These are phyloP conservation scores for Penicillium roqueforti DNA, from an alignment of 495 filamentous ascomycete species.

Conservation along the genomic window DNA sequence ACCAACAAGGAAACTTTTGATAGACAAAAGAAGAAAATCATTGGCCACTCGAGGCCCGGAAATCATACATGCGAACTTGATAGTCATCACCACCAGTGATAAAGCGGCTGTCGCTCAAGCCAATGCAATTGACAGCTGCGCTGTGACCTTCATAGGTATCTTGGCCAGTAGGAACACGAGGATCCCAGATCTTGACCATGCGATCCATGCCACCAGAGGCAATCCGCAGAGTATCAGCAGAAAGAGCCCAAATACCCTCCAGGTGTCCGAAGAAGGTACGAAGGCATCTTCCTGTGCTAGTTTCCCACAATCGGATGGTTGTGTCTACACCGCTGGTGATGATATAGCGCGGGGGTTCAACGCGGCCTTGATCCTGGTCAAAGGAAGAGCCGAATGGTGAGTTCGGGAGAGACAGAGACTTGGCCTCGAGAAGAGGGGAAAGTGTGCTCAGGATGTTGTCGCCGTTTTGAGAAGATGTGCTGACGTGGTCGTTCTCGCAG, in stretches of 20 bases:
- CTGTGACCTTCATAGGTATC: slow-evolving; percentile 85
- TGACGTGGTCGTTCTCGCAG: slow-evolving; percentile 51
- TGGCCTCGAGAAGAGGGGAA: slow-evolving; percentile 26
- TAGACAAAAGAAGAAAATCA: slow-evolving; percentile 3
- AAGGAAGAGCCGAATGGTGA: slow-evolving; percentile 56
- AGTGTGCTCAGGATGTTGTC: slow-evolving; percentile 22
- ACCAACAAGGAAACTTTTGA: not conserved
- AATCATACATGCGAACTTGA: slow-evolving; percentile 82
- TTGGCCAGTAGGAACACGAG: slow-evolving; percentile 83
- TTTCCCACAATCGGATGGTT: slow-evolving; percentile 92
- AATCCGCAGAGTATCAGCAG: slow-evolving; percentile 83
- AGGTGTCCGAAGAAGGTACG: slow-evolving; percentile 95
- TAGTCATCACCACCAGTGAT: slow-evolving; percentile 90
- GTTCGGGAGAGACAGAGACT: slow-evolving; percentile 38
- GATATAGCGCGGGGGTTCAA: slow-evolving; percentile 80
- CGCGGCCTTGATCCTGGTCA: slow-evolving; percentile 54
- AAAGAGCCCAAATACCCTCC: slow-evolving; percentile 93
- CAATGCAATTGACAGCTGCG: slow-evolving; percentile 88
- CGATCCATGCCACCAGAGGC: slow-evolving; percentile 88
- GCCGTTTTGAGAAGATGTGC: slow-evolving; percentile 34
- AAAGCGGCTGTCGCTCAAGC: slow-evolving; percentile 80
- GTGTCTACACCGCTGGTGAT: slow-evolving; percentile 85
- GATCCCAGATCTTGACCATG: slow-evolving; percentile 97
- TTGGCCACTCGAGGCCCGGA: slow-evolving; percentile 47
- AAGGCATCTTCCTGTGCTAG: slow-evolving; percentile 71